Evolutionary conservation across 169 alveolate genomes (phyloP).

Genomic region (Cryptosporidium xiaoi): DNA sequence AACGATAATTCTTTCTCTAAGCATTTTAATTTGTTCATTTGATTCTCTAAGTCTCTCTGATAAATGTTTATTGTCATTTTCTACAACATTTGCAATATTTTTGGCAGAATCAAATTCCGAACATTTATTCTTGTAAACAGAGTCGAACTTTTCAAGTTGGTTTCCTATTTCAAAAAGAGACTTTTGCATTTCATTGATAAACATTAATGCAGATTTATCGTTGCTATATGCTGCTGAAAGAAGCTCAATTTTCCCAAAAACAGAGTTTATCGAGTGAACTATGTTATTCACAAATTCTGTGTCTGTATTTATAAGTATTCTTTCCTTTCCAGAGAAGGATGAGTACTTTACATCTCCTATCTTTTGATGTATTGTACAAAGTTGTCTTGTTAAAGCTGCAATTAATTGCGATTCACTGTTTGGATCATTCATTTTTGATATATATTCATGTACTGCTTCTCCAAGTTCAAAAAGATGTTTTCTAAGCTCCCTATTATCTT

Average conservation of each 20-base stretch:
- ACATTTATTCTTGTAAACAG: slow-evolving; percentile 8
- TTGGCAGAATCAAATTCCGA: slow-evolving; percentile 57
- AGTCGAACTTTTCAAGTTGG: slow-evolving; percentile 42
- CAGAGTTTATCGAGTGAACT: slow-evolving; percentile 6
- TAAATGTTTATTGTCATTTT: slow-evolving; percentile 60
- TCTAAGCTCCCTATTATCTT: slow-evolving; percentile 67
- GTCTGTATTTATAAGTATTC: slow-evolving; percentile 13
- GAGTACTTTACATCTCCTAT: slow-evolving; percentile 31
- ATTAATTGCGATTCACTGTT: slow-evolving; percentile 61
- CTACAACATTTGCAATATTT: slow-evolving; percentile 21
- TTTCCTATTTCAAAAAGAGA: slow-evolving; percentile 45
- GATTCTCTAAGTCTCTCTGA: slow-evolving; percentile 59
- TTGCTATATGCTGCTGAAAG: slow-evolving; percentile 13
- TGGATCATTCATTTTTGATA: slow-evolving; percentile 37
- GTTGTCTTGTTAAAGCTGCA: slow-evolving; percentile 56
- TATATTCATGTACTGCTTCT: slow-evolving; percentile 72
- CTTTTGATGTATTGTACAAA: slow-evolving; percentile 52
- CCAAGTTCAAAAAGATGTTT: slow-evolving; percentile 50
- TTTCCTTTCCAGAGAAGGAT: slow-evolving; percentile 3
- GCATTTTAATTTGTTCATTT: slow-evolving; percentile 53
- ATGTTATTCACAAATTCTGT: slow-evolving; percentile 43
- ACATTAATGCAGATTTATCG: slow-evolving; percentile 26
- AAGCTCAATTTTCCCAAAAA: slow-evolving; percentile 47
- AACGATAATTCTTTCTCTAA: slow-evolving; percentile 60
- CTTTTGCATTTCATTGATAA: slow-evolving; percentile 53